Evolutionary conservation across 768 basidiomycete species (phyloP).

Genomic region (Leccinum subgranulosum): DNA sequence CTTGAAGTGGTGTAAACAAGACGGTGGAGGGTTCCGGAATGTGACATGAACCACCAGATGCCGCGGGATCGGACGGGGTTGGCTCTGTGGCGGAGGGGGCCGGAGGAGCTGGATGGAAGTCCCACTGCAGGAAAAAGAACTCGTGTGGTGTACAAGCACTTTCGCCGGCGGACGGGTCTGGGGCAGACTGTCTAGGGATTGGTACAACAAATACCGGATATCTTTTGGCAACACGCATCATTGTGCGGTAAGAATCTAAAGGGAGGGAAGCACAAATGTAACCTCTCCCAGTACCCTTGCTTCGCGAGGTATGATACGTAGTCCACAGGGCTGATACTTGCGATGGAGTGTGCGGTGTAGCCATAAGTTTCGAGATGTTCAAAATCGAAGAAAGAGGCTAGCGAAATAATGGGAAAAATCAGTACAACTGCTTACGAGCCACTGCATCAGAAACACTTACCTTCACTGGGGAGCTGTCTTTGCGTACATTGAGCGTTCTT

Average conservation of each 20-base stretch:
- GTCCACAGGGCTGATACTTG: slow-evolving; percentile 87
- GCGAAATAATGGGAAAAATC: background rate
- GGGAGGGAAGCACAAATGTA: slow-evolving; percentile 85
- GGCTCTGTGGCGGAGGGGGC: slow-evolving; percentile 44
- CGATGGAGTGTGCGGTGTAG: slow-evolving; percentile 63
- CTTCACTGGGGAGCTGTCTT: slow-evolving; percentile 68
- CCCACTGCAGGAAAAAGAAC: slow-evolving; percentile 89
- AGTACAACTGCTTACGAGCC: background rate
- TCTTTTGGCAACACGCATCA: slow-evolving; percentile 57
- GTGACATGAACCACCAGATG: slow-evolving; percentile 17
- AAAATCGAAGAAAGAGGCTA: slow-evolving; percentile 82
- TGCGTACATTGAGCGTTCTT: slow-evolving; percentile 33
- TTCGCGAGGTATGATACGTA: slow-evolving; percentile 80
- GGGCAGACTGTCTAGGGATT: slow-evolving; percentile 50
- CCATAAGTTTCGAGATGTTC: slow-evolving; percentile 67
- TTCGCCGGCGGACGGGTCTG: slow-evolving; percentile 31
- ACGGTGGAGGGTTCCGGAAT: slow-evolving; percentile 68
- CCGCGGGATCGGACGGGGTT: slow-evolving; percentile 43
- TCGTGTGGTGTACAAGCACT: slow-evolving; percentile 51
- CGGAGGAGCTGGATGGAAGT: slow-evolving; percentile 70
- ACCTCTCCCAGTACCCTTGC: slow-evolving; percentile 76
- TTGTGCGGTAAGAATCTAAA: slow-evolving; percentile 63
- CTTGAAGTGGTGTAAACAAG: slow-evolving; percentile 89
- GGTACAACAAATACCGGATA: slow-evolving; percentile 86
- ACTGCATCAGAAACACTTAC: slow-evolving; percentile 30